Evolutionary conservation across 768 basidiomycete species (phyloP).

Genomic region (Mycena filopes): DNA sequence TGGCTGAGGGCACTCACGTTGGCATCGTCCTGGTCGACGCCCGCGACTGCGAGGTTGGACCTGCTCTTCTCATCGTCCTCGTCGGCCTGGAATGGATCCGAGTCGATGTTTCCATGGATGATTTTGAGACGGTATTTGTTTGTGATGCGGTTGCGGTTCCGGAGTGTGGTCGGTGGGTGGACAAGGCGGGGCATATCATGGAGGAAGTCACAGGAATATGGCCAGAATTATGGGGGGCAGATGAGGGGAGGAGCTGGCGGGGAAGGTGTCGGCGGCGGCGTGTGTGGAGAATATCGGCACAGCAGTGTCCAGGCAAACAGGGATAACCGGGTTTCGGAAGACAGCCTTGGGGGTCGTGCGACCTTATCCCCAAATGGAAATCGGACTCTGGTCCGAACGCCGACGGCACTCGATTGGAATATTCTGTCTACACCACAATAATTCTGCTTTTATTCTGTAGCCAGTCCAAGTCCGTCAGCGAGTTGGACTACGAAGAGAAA

Average conservation of each 20-base stretch:
- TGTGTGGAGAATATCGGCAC: conserved; percentile 23
- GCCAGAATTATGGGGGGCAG: conserved; percentile 50
- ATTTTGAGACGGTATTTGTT: conserved; percentile 93
- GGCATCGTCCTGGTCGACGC: conserved; percentile 93
- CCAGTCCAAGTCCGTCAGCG: background rate
- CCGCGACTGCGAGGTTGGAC: conserved; percentile 79
- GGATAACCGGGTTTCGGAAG: too few relatives aligned
- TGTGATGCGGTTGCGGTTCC: conserved; percentile 91
- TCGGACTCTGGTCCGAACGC: too few relatives aligned
- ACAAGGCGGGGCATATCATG: conserved; percentile 92
- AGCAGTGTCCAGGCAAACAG: too few relatives aligned
- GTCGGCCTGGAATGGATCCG: conserved; percentile 81
- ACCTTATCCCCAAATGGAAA: too few relatives aligned
- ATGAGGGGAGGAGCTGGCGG: conserved; percentile 24
- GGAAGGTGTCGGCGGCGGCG: conserved; percentile 6
- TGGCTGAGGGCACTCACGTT: conserved; percentile 72
- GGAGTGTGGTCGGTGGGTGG: conserved; percentile 78
- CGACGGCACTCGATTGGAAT: too few relatives aligned
- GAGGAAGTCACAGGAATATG: conserved; percentile 54
- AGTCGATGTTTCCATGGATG: conserved; percentile 83
- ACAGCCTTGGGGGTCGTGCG: too few relatives aligned
- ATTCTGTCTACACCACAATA: too few relatives aligned
- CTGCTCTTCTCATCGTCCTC: conserved; percentile 90
- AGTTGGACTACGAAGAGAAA: background rate
- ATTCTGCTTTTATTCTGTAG: background rate